Evolutionary conservation across 805 yeast genomes (phyloP).

Genomic region (Jamesozyma hellenica): DNA sequence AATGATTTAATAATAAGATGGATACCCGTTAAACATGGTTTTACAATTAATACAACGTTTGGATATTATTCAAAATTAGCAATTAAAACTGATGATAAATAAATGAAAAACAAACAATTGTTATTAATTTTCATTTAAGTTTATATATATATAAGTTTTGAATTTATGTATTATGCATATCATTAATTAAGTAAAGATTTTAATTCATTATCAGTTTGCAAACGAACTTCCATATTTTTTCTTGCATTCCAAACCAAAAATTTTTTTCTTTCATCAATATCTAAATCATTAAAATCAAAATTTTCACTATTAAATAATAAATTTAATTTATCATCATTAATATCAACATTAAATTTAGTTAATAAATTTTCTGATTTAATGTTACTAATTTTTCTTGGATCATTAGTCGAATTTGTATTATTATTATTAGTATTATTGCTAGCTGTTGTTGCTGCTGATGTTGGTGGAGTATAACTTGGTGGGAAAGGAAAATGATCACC

Average conservation of each 20-base stretch:
- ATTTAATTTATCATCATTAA: slow-evolving; percentile 14
- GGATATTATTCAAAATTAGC: slow-evolving; percentile 1
- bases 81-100: too few species aligned
- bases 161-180: neutral
- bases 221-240: slow-evolving; percentile 36
- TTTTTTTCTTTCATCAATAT: slow-evolving; percentile 24
- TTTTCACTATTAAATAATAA: neutral
- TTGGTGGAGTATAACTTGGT: slow-evolving; percentile 26
- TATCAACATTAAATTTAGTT: slow-evolving; percentile 18
- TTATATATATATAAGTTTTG: neutral
- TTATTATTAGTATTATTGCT: neutral
- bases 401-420: slow-evolving; percentile 4
- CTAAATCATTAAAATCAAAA: slow-evolving; percentile 10
- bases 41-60: slow-evolving; percentile 2
- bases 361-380: slow-evolving; percentile 26
- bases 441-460: slow-evolving; percentile 3
- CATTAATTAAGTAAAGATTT: neutral
- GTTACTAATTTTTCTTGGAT: slow-evolving; percentile 25
- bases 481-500: slow-evolving; percentile 54
- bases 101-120: neutral
- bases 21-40: neutral
- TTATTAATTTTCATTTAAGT: neutral
- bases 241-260: slow-evolving; percentile 53
- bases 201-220: slow-evolving; percentile 11
- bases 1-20: neutral